Base-by-base conservation (phyloP, 2,329 filamentous ascomycete genomes). In the Fusarium pininemorale region DNA sequence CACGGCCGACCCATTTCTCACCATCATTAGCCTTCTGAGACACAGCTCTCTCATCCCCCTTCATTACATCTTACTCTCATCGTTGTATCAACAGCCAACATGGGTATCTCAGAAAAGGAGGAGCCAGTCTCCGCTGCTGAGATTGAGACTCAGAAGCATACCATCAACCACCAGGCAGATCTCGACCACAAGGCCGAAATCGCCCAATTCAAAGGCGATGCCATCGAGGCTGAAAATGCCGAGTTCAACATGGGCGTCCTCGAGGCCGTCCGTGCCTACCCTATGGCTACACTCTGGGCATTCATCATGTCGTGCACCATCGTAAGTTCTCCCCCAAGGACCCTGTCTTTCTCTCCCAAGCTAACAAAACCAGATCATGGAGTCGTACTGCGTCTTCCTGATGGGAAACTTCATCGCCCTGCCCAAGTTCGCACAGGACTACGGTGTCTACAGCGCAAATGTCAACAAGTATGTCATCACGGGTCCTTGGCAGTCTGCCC, bases 321-420 rank as follows among this genome's bases (percentile, higher is more conserved):
- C 35, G 39, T 57, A 28, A 57, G 30, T 48, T 37, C 8, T 26
- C 15, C n/a, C n/a, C 10, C 13, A 18, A 18, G 3, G 5, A 28
- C 35, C 20, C 0, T n/a, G 0, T 5, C 20, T 12, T 4, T 28
- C 13, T 22, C n/a, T 16, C 6, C 26, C 28, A n/a, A 15, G n/a
- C 55, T 57, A 6, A 57, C 55, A 20, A 28, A 6, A 13, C 2
- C 18, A 86, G 85, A 83, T 87, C 63, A 87, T 87, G 85, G 85
- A 87, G 72, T 84, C 84, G 0, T 87, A 85, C 79, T 83, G 84
- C 61, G 84, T 87, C 79, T 87, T 87, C 75, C 76, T 87, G 14
- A 85, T 84, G 48, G 82, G 83, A 35, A 85, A 85, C 73, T 86
- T 86, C 50, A 81, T 87, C 67, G 85, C 85, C 5, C 80, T 85